A percentile compares a stretch with the other conserved stretches of the same genome.
These are phyloP conservation scores for Scleroderma citrinum DNA, from an alignment of 768 basidiomycete species.

Conservation along the genomic window DNA sequence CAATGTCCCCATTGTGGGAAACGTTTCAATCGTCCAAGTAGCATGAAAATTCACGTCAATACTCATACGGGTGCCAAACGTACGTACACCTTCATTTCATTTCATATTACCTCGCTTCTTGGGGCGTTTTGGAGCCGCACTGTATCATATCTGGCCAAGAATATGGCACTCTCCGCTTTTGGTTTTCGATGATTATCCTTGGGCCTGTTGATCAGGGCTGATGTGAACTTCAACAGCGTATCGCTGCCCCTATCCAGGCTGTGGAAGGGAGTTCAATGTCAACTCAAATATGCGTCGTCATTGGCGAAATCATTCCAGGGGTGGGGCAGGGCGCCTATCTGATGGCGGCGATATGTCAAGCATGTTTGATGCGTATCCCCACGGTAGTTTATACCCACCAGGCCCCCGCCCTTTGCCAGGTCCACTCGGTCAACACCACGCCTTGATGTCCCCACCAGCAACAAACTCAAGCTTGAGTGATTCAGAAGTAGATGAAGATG, in stretches of 20 bases:
- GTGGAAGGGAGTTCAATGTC: conserved; percentile 75
- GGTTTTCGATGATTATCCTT: neutral
- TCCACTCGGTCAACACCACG: conserved; percentile 3
- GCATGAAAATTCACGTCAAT: conserved; percentile 38
- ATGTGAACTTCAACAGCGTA: conserved; percentile 44
- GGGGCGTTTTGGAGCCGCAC: neutral
- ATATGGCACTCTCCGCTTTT: neutral
- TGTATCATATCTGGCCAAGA: neutral
- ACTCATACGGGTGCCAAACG: conserved; percentile 37
- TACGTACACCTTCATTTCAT: conserved; percentile 15
- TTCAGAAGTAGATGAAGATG: neutral
- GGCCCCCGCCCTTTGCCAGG: neutral
- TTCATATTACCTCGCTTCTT: conserved; percentile 2
- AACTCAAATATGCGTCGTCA: conserved; percentile 84
- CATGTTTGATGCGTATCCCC: conserved; percentile 11
- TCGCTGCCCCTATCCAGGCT: conserved; percentile 67
- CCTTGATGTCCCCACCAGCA: conserved; percentile 25
- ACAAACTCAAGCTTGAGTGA: conserved; percentile 26
- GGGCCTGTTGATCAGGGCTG: conserved; percentile 6
- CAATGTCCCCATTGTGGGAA: conserved; percentile 34
- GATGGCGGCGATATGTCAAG: conserved; percentile 11
- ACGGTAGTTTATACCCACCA: neutral
- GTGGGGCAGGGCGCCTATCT: conserved; percentile 15
- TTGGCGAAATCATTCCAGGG: conserved; percentile 55
- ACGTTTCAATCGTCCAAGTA: conserved; percentile 38